Evolutionary conservation across 352 stramenopile genomes (phyloP), one percentile per base, ranked within the genome.

Genomic region (Elongisporangium senticosum): DNA sequence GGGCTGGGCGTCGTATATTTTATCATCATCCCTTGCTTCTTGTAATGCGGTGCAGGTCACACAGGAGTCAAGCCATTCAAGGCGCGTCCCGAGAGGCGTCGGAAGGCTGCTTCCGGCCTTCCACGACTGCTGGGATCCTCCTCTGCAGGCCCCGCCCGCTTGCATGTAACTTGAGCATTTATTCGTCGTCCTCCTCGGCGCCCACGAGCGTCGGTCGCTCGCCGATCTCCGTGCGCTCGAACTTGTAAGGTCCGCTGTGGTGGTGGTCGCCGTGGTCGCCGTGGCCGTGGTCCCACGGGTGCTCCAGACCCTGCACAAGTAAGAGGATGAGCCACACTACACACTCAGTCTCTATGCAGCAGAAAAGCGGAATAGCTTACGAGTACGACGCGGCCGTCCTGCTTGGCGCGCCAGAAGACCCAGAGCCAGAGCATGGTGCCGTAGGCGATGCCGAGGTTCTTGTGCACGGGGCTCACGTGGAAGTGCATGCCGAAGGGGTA

Each of bases 351-450:
- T 33, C 20, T 10, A 19, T 43, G 1, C 19, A 37, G 21, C 0
- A 22, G 8, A 13, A 17, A 1, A 76, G 33, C 0, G 26, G 8
- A 13, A 17, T 1, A 76, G 33, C 76, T 61, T 69, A 93, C 84
- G 66, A 96, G 60, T 20, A 96, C 49, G 51, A 74, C 82, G 53
- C 74, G 74, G 56, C 87, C 87, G 64, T 96, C 87, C 65, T 96
- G 61, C 74, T 96, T 96, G 73, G 85, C 83, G 49, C 87, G 81
- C 64, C 79, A 95, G 70, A 96, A 96, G 66, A 96, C 69, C 87
- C 87, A 96, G 56, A 96, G 78, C 87, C 87, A 96, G 47, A 91
- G 79, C 77, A 96, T 88, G 33, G 82, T 93, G 72, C 85, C 86
- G 67, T 96, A 93, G n/a, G 82, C 83, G 56, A 90, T 68, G 52